Evolutionary conservation across 768 basidiomycete species (phyloP), one percentile per base, ranked within the genome.

Genomic region (Rhodotorula babjevae): DNA sequence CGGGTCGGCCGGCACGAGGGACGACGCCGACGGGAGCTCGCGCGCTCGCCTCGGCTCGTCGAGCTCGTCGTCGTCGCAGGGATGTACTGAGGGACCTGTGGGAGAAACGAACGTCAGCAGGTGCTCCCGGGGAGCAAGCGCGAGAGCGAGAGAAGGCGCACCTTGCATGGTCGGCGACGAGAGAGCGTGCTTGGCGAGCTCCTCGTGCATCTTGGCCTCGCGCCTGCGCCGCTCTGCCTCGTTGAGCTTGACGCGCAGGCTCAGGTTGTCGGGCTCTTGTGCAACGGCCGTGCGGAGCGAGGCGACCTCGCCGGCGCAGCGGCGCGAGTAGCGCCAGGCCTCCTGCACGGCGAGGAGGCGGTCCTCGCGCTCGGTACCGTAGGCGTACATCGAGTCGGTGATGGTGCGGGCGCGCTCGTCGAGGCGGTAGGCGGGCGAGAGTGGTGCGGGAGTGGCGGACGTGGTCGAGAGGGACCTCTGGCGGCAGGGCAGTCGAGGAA

Each of bases 151-250:
- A 33, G 29, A 19, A 15, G 21, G 29, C 61, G 18, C 25, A 64
- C 63, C 64, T 18, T 16, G n/a, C 44, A 65, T 57, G 11, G 42
- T 25, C 14, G 64, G 64, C 55, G 64, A 65, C 15, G 42, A 21
- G 23, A 65, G 44, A n/a, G 64, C 55, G 27, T 46, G 0, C 55
- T 57, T 46, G 5, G 55, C 64, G 25, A 18, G 16, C 29, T 46
- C 14, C 55, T 65, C 64, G 10, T 21, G 25, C 19, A 47, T 27
- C n/a, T 46, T 23, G 10, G 55, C 55, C 44, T 29, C 15, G 19
- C 18, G 29, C 18, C 23, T 16, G 3, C 29, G 14, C 18, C 14
- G 16, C 64, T 56, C 64, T 3, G 44, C 29, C 55, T 65, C 64
- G 44, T 46, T 29, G 4, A 52, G 55, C 14, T 27, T 5, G 27